These are phyloP conservation scores for Calonectria hongkongensis DNA, from an alignment of 2,329 filamentous ascomycete species.

Conservation along the genomic window DNA sequence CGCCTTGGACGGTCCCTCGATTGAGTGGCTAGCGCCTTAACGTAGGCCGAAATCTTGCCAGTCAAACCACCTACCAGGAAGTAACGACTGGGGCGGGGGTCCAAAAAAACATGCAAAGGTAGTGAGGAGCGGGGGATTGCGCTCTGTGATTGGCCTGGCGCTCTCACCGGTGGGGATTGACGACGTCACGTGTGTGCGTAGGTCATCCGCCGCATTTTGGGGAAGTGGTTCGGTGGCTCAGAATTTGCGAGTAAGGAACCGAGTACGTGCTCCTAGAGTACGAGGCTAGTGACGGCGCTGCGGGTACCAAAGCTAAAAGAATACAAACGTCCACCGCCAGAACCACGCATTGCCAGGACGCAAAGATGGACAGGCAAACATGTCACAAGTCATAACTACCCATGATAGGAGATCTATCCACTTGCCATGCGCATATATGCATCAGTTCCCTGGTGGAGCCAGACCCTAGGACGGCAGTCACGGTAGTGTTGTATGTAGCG, in stretches of 20 bases:
- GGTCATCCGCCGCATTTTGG: slow-evolving; percentile 29
- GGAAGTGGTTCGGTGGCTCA: slow-evolving; percentile 33
- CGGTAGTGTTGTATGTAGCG: slow-evolving; percentile 31
- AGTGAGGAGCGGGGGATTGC: slow-evolving; percentile 34
- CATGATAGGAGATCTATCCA: slow-evolving; percentile 37
- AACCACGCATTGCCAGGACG: not conserved
- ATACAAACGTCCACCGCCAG: slow-evolving; percentile 10
- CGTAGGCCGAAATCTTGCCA: slow-evolving; percentile 38
- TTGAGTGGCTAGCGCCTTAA: slow-evolving; percentile 40
- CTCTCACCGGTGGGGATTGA: slow-evolving; percentile 5
- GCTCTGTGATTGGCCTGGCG: slow-evolving; percentile 22
- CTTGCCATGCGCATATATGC: slow-evolving; percentile 36
- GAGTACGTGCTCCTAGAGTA: slow-evolving; percentile 22
- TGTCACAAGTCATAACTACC: slow-evolving; percentile 4
- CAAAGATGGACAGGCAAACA: slow-evolving; percentile 6
- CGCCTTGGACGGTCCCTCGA: slow-evolving; percentile 40
- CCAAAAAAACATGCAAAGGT: slow-evolving; percentile 32
- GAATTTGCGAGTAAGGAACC: slow-evolving; percentile 32
- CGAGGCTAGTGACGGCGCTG: slow-evolving; percentile 14
- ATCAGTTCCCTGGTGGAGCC: slow-evolving; percentile 35
- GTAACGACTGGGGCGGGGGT: slow-evolving; percentile 37
- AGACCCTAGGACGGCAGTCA: slow-evolving; percentile 27
- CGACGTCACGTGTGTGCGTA: slow-evolving; percentile 34
- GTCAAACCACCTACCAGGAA: slow-evolving; percentile 37
- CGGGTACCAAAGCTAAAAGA: slow-evolving; percentile 12